Conservation (phyloP, 208 protist genomes). For the Leishmania turanica region DNA sequence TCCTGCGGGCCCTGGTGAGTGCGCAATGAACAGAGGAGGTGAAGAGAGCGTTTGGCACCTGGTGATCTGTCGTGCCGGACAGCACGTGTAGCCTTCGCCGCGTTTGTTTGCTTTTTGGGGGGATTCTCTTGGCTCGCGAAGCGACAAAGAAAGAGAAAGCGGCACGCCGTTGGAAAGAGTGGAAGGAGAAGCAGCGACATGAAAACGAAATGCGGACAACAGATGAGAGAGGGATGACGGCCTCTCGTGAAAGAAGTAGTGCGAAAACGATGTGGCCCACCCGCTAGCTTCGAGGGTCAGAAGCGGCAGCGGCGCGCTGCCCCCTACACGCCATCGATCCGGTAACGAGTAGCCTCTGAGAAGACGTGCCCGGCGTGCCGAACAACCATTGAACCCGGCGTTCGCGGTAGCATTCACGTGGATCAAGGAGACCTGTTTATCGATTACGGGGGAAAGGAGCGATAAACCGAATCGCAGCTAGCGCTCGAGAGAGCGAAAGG, state of each 20-base stretch:
- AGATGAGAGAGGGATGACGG: too few relatives aligned
- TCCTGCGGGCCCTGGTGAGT: neutral
- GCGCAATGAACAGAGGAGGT: neutral
- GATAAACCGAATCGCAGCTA: conserved; percentile 2
- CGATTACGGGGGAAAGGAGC: too few relatives aligned
- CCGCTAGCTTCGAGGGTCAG: neutral
- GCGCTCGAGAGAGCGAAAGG: neutral
- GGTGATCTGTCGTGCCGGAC: neutral
- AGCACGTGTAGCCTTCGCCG: neutral
- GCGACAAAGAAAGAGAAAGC: neutral
- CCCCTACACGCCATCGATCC: too few relatives aligned
- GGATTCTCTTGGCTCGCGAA: neutral
- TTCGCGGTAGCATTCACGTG: neutral
- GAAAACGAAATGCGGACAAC: neutral
- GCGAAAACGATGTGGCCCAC: neutral
- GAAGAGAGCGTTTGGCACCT: neutral
- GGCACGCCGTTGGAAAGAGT: neutral
- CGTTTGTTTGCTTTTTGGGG: too few relatives aligned
- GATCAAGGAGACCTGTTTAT: too few relatives aligned
- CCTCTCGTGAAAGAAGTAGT: too few relatives aligned
- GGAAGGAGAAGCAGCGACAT: neutral
- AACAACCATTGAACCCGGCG: neutral
- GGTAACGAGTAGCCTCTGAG: too few relatives aligned
- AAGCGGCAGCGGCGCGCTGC: neutral
- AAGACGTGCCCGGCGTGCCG: neutral